These are phyloP conservation scores for Beauveria rudraprayagi DNA, from an alignment of 2,329 filamentous ascomycete genomes.

Conservation along the genomic window DNA sequence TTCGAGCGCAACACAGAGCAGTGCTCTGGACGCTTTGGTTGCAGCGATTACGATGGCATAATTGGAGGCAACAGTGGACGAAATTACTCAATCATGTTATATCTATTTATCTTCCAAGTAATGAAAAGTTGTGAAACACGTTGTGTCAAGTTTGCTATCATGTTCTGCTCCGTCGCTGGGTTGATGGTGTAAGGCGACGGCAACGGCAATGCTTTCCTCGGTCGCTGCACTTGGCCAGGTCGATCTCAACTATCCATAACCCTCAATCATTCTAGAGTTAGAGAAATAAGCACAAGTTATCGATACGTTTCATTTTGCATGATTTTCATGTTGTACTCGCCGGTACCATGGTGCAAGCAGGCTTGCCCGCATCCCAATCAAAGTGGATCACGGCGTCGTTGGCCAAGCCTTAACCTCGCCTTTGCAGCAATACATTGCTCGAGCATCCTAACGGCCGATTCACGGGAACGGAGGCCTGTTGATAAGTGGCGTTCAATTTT, in stretches of 20 bases:
- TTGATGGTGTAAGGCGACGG: no score
- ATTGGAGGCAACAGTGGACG: no score
- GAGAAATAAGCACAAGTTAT: background rate
- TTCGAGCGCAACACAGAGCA: slow-evolving; percentile 53
- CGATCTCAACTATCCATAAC: no score
- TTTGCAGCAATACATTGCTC: background rate
- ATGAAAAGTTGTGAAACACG: no score
- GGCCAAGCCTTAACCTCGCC: background rate
- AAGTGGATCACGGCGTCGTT: slow-evolving; percentile 1
- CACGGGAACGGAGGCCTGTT: background rate
- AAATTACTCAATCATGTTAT: background rate
- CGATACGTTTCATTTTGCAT: background rate
- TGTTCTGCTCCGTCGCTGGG: no score
- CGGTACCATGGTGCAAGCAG: background rate
- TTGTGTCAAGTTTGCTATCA: no score
- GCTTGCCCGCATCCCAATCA: background rate
- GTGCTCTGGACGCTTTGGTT: slow-evolving; percentile 59
- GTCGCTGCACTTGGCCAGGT: no score
- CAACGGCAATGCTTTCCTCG: no score
- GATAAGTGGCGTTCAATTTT: background rate
- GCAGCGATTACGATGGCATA: slow-evolving; percentile 42
- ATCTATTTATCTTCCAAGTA: no score
- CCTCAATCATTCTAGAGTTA: no score
- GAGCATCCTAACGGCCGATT: background rate
- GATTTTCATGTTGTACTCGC: background rate